Evolutionary conservation across 2,329 filamentous ascomycete species (phyloP).

Genomic region (Sclerotinia sclerotiorum): DNA sequence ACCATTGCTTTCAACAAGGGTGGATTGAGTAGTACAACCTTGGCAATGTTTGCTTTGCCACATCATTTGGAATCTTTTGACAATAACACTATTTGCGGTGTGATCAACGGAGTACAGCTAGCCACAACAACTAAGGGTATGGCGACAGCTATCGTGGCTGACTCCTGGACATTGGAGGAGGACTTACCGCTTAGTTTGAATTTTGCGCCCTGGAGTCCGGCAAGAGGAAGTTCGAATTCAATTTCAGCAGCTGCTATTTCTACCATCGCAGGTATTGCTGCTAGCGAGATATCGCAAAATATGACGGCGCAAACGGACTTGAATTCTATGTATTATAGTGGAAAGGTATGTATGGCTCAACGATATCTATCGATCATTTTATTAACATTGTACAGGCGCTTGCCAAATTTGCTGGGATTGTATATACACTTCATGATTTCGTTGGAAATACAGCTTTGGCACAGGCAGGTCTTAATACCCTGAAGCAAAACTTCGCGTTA

Average conservation of each 20-base stretch:
- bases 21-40: constrained; percentile 57
- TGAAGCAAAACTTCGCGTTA: constrained; percentile 65
- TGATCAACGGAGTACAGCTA: constrained; percentile 43
- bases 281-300: constrained; percentile 73
- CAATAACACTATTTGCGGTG: constrained; percentile 17
- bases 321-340: constrained; percentile 90
- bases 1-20: constrained; percentile 70
- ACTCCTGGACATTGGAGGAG: constrained; percentile 78
- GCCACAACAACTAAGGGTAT: constrained; percentile 83
- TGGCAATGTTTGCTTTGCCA: constrained; percentile 85
- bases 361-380: constrained; percentile 35
- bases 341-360: constrained; percentile 54
- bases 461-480: constrained; percentile 55
- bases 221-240: constrained; percentile 46
- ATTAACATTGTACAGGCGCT: constrained; percentile 52
- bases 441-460: constrained; percentile 58
- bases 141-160: constrained; percentile 68
- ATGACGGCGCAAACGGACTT: constrained; percentile 71
- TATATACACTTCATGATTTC: constrained; percentile 65
- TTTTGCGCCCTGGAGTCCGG: constrained; percentile 75
- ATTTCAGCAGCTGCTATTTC: constrained; percentile 57
- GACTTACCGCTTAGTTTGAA: constrained; percentile 69
- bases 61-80: constrained; percentile 82
- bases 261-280: constrained; percentile 61
- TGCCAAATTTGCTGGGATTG: constrained; percentile 71